Evolutionary conservation across 306 rosid genomes (phyloP), one percentile per base, ranked within the genome.

Genomic region (Sesbania bispinosa): DNA sequence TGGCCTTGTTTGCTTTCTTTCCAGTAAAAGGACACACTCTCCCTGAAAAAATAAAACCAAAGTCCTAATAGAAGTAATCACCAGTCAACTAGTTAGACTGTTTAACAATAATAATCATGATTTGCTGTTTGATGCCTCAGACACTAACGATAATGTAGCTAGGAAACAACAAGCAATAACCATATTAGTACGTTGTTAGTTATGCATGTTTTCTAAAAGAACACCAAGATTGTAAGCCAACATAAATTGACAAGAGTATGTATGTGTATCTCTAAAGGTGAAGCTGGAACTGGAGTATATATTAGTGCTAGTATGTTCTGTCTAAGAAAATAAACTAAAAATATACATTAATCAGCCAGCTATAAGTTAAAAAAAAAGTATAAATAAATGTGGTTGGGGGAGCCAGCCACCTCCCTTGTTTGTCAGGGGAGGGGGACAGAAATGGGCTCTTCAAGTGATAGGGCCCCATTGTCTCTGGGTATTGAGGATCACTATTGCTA

Each of bases 11-110:
- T 13, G 98, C 75, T 84, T 94, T 94, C 84, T 94, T 94, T 61
- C 97, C 96, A 23, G 96, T 90, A 67, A 94, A 81, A 21, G 95
- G 98, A 35, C 98, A 94, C 23, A 94, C 58, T 70, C 98, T 87
- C 70, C 83, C 97, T 94, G 85, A 66, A 35, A 66, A 46, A 69
- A 4, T 10, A 14, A 14, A 80, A 27, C 41, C 45, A 66, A 65
- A 55, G 33, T 23, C 46, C 3, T 21, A 47, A 36, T 30, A 19
- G 36, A 73, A 45, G 52, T 39, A 60, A 45, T 65, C 27, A 16
- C 42, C 21, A 5, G 4, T 19, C 52, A 36, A 48, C 62, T 48
- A 43, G 33, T 20, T 52, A 47, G 71, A 30, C 27, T 5, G 62
- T 32, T 68, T 54, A 1, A 24, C 5, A 7, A 24, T 36, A 48